Evolutionary conservation across 2,329 filamentous ascomycete species (phyloP).

Genomic region (Aotearoamyces nothofagi): DNA sequence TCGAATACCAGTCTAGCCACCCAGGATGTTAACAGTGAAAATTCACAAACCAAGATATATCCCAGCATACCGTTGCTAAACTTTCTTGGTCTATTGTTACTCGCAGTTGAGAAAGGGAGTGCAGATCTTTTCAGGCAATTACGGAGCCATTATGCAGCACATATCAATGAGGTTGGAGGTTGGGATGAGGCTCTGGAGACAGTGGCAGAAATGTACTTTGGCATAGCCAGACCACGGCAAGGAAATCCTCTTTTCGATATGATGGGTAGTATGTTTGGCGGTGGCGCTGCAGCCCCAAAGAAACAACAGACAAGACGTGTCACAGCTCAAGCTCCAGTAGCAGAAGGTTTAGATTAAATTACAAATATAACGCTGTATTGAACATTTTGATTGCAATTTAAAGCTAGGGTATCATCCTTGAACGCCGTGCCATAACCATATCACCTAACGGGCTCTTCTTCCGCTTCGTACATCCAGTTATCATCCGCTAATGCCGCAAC

Average conservation of each 20-base stretch:
- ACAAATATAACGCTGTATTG: constrained; percentile 6
- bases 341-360: constrained; percentile 44
- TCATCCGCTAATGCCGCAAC: constrained; percentile 65
- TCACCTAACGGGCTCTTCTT: constrained; percentile 11
- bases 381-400: constrained; percentile 4
- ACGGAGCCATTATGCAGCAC: constrained; percentile 61
- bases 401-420: no score
- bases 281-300: constrained; percentile 36
- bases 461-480: constrained; percentile 77
- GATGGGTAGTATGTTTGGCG: constrained; percentile 92
- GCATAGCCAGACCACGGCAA: constrained; percentile 74
- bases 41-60: constrained; percentile 66
- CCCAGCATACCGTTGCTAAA: constrained; percentile 89
- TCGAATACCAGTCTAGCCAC: constrained; percentile 45
- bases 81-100: constrained; percentile 72
- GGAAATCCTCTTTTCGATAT: constrained; percentile 92
- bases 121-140: constrained; percentile 69
- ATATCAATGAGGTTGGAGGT: constrained; percentile 60
- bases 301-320: constrained; percentile 22
- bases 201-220: constrained; percentile 95
- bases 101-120: constrained; percentile 67
- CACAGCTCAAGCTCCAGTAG: constrained; percentile 28
- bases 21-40: constrained; percentile 65
- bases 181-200: constrained; percentile 77
- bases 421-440: constrained; percentile 6